Evolutionary conservation across 371 early-diverging fungal species (phyloP).

Genomic region (Circinella umbellata): DNA sequence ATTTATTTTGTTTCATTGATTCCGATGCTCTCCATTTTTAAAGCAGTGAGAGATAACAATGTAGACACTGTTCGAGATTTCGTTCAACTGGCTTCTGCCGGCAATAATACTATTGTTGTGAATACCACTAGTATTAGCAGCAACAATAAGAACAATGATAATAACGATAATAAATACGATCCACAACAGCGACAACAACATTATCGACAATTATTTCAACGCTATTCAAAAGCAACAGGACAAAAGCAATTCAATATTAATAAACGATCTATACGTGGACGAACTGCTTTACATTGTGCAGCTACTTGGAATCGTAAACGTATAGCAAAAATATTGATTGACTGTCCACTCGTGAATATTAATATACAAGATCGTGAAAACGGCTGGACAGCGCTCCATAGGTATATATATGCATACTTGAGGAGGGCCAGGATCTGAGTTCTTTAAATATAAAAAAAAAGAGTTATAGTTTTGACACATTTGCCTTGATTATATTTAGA

Average conservation of each 20-base stretch:
- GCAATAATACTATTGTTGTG: background rate
- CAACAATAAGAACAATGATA: conserved; percentile 1
- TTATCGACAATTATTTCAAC: conserved; percentile 17
- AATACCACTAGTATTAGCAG: background rate
- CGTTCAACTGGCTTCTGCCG: conserved; percentile 23
- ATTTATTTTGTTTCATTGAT: background rate
- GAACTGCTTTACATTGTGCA: conserved; percentile 55
- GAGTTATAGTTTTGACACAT: background rate
- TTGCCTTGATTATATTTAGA: conserved; percentile 22
- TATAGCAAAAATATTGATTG: conserved; percentile 47
- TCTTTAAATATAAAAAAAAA: background rate
- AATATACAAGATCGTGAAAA: conserved; percentile 71
- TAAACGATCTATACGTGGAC: conserved; percentile 47
- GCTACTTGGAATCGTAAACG: conserved; percentile 47
- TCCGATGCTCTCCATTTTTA: conserved; percentile 50
- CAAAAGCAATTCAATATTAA: conserved; percentile 48
- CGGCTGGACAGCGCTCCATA: conserved; percentile 77
- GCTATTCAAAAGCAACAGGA: conserved; percentile 5
- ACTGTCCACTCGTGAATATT: conserved; percentile 57
- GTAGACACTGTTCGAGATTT: conserved; percentile 41
- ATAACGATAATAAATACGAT: conserved; percentile 7
- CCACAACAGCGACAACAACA: conserved; percentile 26
- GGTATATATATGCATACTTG: conserved; percentile 26
- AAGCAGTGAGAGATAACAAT: conserved; percentile 50
- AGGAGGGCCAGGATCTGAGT: no score